Evolutionary conservation across 805 yeast genomes (phyloP), one percentile per base, ranked within the genome.

Genomic region (Starmera quercuum): DNA sequence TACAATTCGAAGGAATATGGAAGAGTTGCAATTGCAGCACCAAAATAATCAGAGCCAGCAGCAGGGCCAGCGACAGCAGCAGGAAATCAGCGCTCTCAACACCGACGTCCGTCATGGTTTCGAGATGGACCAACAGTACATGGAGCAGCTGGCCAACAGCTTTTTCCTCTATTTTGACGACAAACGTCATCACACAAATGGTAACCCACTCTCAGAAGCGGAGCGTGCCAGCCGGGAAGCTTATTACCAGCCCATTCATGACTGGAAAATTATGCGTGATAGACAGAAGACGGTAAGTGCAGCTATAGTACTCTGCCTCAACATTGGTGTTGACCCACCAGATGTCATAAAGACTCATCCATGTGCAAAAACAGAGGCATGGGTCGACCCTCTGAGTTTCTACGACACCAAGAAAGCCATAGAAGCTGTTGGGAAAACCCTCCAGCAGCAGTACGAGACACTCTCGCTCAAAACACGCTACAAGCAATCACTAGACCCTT

Each of bases 281-380:
- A 73, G 96, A 29, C 95, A 83, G 51, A 83, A 88, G 53, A 92
- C 98, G 2, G 86, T 88, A 10, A 79, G 84, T 35, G 98, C 97
- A 0, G 97, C 95, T 12, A 64, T 92, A 7, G 87, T 92, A 32
- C 63, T 92, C 31, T 92, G 98, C 56, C 64, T 92, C 25, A 92
- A 92, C 52, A 59, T 90, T 18, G 97, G 97, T 7, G 96, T 92
- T 2, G 97, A 90, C 46, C 98, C 98, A 3, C 98, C 98, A 1
- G 98, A 92, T 58, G 77, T 88, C 19, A 76, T 84, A 53, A 85
- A 87, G 54, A 86, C 97, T 0, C 86, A 83, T 41, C 97, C 96
- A 2, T 83, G 94, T 48, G 96, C 98, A 2, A 77, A 80, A 44
- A 60, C 79, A 26, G 98, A 92, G 63, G 83, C 97, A 1, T 90